Conservation (phyloP, 371 early-diverging fungal species). For the Enterospora canceri region DNA sequence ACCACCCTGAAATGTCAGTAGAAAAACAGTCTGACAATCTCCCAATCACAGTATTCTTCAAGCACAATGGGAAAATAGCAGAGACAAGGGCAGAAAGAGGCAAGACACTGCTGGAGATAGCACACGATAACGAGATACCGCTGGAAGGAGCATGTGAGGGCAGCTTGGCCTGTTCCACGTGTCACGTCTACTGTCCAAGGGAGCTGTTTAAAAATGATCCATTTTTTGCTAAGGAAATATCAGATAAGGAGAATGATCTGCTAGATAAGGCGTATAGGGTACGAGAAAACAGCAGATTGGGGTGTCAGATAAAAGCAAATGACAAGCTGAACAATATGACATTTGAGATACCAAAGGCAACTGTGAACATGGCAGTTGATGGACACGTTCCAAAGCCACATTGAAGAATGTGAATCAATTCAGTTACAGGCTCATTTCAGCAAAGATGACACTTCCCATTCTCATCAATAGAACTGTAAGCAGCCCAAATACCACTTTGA, state of each 20-base stretch:
- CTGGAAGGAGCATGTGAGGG: constrained; percentile 98
- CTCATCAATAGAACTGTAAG: too few relatives aligned
- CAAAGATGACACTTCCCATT: too few relatives aligned
- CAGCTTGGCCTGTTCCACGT: constrained; percentile 59
- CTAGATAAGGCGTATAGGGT: constrained; percentile 89
- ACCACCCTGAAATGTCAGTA: not conserved
- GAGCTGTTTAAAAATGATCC: constrained; percentile 69
- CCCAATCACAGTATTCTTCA: constrained; percentile 28
- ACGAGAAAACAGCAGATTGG: constrained; percentile 85
- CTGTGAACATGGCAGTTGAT: constrained; percentile 83
- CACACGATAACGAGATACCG: constrained; percentile 81
- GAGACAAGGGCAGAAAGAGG: constrained; percentile 63
- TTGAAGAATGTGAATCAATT: too few relatives aligned
- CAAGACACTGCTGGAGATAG: constrained; percentile 75
- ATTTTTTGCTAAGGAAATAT: constrained; percentile 60
- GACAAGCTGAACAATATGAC: constrained; percentile 71
- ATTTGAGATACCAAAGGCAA: constrained; percentile 78
- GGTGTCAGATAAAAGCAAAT: constrained; percentile 78
- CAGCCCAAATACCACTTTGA: not conserved
- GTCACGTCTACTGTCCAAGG: constrained; percentile 81
- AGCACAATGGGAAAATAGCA: not conserved
- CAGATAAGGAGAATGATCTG: constrained; percentile 96
- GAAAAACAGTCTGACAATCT: constrained; percentile 1
- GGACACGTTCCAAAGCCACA: constrained; percentile 58
- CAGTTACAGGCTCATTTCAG: too few relatives aligned